Percentiles rank a stretch among this genome's conserved stretches.
Evolutionary conservation across 31 red algal genomes (phyloP).

Genomic region (Bonnemaisonia californica): DNA sequence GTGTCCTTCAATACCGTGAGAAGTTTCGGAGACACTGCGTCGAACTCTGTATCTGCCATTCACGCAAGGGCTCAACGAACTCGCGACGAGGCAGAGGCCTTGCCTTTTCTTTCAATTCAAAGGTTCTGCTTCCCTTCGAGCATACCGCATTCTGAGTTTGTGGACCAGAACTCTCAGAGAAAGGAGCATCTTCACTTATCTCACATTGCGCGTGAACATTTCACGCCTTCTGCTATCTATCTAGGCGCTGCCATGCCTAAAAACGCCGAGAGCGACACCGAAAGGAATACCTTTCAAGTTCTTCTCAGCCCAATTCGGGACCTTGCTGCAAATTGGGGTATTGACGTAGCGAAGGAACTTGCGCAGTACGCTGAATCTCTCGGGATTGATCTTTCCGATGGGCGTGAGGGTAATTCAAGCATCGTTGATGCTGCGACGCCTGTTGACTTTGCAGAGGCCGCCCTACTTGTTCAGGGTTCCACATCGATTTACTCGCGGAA

Average conservation of each 20-base stretch:
- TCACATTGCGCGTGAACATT: too few species aligned
- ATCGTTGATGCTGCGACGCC: background rate
- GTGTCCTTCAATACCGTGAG: too few species aligned
- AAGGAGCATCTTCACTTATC: too few species aligned
- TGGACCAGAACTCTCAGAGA: too few species aligned
- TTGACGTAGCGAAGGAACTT: slow-evolving; percentile 79
- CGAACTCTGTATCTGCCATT: too few species aligned
- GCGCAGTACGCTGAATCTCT: slow-evolving; percentile 50
- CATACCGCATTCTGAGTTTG: too few species aligned
- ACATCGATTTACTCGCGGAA: slow-evolving; percentile 84
- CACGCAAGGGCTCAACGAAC: too few species aligned
- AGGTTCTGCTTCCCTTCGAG: too few species aligned
- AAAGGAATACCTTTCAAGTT: slow-evolving; percentile 27
- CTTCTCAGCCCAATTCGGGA: slow-evolving; percentile 80
- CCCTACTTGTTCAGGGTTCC: slow-evolving; percentile 80
- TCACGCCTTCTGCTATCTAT: too few species aligned
- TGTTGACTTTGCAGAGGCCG: slow-evolving; percentile 78
- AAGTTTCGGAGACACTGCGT: too few species aligned
- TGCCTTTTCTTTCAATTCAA: too few species aligned
- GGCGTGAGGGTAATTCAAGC: background rate
- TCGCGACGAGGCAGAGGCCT: too few species aligned
- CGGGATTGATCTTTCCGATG: slow-evolving; percentile 41
- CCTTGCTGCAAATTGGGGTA: slow-evolving; percentile 72
- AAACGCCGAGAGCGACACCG: slow-evolving; percentile 2
- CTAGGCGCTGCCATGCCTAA: background rate